A percentile compares a stretch with the other conserved stretches of the same genome.
Conservation (phyloP, 768 basidiomycete species). For the Russula compacta region DNA sequence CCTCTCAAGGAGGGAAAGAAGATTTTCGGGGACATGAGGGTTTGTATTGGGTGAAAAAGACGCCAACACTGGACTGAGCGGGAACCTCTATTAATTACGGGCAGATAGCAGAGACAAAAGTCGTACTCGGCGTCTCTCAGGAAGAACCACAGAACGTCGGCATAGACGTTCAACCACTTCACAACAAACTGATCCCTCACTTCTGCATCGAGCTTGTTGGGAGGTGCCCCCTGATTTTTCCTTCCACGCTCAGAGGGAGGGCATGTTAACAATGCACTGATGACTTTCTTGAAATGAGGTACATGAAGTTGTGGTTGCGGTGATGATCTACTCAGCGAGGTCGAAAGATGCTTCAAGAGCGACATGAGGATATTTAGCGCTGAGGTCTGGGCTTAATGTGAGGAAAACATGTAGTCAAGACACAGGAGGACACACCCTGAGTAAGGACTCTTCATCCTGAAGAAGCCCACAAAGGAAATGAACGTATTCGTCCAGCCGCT, state of each 20-base stretch:
- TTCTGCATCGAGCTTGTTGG: constrained; percentile 43
- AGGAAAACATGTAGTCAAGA: neutral
- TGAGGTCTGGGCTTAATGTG: constrained; percentile 40
- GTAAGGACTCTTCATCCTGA: constrained; percentile 63
- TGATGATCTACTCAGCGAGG: constrained; percentile 39
- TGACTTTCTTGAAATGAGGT: constrained; percentile 57
- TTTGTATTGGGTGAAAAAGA: constrained; percentile 21
- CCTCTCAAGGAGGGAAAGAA: constrained; percentile 57
- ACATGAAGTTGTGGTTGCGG: constrained; percentile 57
- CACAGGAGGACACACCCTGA: constrained; percentile 48
- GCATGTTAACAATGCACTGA: constrained; percentile 50
- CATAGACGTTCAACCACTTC: constrained; percentile 67
- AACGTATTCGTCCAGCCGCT: constrained; percentile 60
- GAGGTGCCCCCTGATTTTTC: constrained; percentile 22
- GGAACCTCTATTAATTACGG: constrained; percentile 23
- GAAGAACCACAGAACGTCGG: constrained; percentile 87
- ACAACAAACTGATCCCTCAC: constrained; percentile 56
- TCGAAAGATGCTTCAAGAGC: constrained; percentile 69
- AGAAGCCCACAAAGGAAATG: constrained; percentile 60
- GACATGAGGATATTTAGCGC: constrained; percentile 70
- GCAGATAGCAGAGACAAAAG: neutral
- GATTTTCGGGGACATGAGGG: constrained; percentile 38
- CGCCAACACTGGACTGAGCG: constrained; percentile 23
- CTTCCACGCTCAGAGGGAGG: constrained; percentile 37
- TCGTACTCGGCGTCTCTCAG: constrained; percentile 67